Evolutionary conservation across 75 land plant genomes (phyloP).

Genomic region (Isoetes taiwanensis): DNA sequence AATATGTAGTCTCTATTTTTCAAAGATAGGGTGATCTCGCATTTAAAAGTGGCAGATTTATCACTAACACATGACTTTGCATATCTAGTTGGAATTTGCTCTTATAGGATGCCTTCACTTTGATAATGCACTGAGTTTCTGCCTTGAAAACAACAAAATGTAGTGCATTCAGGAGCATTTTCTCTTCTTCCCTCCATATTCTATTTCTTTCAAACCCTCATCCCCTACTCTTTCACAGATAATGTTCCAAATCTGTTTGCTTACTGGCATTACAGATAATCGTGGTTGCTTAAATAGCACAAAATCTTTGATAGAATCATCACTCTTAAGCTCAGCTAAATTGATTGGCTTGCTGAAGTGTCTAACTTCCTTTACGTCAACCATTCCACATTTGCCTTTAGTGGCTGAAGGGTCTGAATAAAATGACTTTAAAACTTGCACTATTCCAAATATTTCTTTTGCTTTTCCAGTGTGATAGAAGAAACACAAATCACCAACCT

Average conservation of each 20-base stretch:
- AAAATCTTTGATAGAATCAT: constrained; percentile 28
- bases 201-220: no score
- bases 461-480: constrained; percentile 95
- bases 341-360: constrained; percentile 38
- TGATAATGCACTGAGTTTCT: no score
- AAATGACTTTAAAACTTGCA: constrained; percentile 43
- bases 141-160: no score
- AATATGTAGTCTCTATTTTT: no score
- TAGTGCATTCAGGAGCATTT: no score
- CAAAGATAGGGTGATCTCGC: no score
- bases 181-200: no score
- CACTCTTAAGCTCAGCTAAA: constrained; percentile 43
- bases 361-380: constrained; percentile 62
- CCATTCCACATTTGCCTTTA: constrained; percentile 38
- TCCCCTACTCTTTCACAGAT: constrained; percentile 56
- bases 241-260: constrained; percentile 38
- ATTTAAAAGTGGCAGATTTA: no score
- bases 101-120: no score
- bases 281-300: constrained; percentile 57
- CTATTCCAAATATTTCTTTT: constrained; percentile 55
- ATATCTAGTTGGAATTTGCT: no score
- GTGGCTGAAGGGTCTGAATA: constrained; percentile 27
- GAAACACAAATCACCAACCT: constrained; percentile 58
- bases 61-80: no score
- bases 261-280: constrained; percentile 68